phyloP scores from a whole-genome alignment of 1,139 yeast species.

The Tardiomyces digboiensis region DNA sequence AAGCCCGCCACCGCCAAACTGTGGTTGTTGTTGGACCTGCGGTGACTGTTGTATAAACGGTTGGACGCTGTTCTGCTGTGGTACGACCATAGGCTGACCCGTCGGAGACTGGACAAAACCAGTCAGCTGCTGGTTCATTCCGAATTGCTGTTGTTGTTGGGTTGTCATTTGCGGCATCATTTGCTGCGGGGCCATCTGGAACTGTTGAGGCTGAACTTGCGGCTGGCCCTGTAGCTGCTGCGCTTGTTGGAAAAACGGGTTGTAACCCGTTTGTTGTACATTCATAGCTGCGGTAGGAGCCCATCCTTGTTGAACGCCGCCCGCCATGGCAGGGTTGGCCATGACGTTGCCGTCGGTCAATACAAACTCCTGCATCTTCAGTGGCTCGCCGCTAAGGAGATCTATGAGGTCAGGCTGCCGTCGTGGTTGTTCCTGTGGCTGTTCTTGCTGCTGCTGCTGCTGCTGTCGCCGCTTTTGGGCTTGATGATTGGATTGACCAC shows the following conservation, averaged over 20 bases:
- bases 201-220: constrained; percentile 13
- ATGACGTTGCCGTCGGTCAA: neutral
- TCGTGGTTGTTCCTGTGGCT: constrained; percentile 4
- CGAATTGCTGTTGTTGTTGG: constrained; percentile 7
- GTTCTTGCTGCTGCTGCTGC: constrained; percentile 4
- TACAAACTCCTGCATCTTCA: constrained; percentile 1
- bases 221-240: constrained; percentile 5
- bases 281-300: neutral
- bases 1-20: no score
- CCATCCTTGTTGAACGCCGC: constrained; percentile 5
- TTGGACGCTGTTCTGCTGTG: constrained; percentile 22
- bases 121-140: no score
- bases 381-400: constrained; percentile 1
- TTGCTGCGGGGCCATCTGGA: constrained; percentile 12
- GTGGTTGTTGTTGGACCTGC: neutral
- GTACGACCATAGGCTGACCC: constrained; percentile 15
- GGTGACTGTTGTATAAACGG: constrained; percentile 2
- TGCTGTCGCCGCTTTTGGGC: constrained; percentile 2
- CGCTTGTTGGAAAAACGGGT: neutral
- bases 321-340: neutral
- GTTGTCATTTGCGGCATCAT: constrained; percentile 12
- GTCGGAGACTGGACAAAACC: no score
- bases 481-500: constrained; percentile 1
- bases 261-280: constrained; percentile 1
- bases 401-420: constrained; percentile 1